Percentiles rank a stretch among this genome's conserved stretches.
These are phyloP conservation scores for Wilhelminamyces savonicus DNA, from an alignment of 805 yeast species.

Conservation along the genomic window DNA sequence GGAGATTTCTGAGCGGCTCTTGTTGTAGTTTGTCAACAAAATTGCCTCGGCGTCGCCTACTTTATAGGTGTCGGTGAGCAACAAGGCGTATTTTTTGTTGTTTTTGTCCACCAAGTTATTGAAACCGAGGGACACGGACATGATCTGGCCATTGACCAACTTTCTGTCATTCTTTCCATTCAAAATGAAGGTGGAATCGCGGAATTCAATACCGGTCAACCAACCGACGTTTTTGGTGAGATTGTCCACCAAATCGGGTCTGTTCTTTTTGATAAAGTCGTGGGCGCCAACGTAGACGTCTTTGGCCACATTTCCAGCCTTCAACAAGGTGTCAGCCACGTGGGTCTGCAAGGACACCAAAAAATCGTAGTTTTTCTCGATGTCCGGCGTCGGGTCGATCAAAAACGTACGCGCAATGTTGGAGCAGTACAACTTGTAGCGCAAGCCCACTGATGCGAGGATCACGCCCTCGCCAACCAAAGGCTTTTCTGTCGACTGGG, in stretches of 20 bases:
- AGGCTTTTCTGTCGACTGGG: conserved; percentile 61
- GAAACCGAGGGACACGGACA: conserved; percentile 75
- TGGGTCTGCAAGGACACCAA: conserved; percentile 63
- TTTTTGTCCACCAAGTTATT: conserved; percentile 47
- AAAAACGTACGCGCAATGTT: conserved; percentile 82
- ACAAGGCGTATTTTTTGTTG: conserved; percentile 58
- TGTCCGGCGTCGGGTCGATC: conserved; percentile 78
- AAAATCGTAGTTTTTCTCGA: conserved; percentile 75
- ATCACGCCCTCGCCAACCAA: conserved; percentile 71
- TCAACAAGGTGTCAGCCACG: conserved; percentile 48
- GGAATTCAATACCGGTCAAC: conserved; percentile 81
- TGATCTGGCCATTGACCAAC: conserved; percentile 65
- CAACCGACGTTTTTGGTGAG: conserved; percentile 83
- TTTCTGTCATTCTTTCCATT: conserved; percentile 66
- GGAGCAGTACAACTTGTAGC: conserved; percentile 86
- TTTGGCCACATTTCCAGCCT: conserved; percentile 62
- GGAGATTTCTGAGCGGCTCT: conserved; percentile 66
- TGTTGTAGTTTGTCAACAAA: conserved; percentile 68
- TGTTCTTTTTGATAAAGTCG: conserved; percentile 49
- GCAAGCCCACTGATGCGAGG: conserved; percentile 74
- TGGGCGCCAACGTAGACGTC: conserved; percentile 60
- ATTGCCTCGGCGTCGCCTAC: conserved; percentile 57
- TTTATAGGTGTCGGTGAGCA: conserved; percentile 76
- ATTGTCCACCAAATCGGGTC: conserved; percentile 57
- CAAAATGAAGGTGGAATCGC: conserved; percentile 71